A percentile compares a stretch with the other conserved stretches of the same genome.
phyloP scores from a whole-genome alignment of 164 flowering plant genomes.

The Dillenia suffruticosa region DNA sequence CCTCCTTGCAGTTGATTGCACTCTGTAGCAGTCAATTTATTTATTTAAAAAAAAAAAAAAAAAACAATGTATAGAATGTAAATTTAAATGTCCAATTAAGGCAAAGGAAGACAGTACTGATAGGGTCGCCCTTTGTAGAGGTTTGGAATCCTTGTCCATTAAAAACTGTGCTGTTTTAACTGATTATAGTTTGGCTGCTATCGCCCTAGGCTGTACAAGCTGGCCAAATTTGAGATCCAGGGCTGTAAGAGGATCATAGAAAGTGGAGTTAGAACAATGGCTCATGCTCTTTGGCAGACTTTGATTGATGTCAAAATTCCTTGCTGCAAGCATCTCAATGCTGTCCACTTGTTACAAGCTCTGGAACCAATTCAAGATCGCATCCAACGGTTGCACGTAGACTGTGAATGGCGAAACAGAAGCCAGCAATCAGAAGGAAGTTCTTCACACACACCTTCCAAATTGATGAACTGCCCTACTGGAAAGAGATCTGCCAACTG shows the following conservation, averaged over 20 bases:
- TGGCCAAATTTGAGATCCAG: constrained; percentile 57
- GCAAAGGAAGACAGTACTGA: too few relatives aligned
- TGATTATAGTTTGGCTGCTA: constrained; percentile 63
- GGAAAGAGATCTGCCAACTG: background rate
- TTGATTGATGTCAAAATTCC: constrained; percentile 67
- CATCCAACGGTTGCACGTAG: constrained; percentile 66
- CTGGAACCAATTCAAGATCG: constrained; percentile 62
- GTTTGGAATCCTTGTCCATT: constrained; percentile 56
- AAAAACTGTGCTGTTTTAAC: constrained; percentile 63
- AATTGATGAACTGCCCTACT: background rate
- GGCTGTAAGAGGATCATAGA: constrained; percentile 72
- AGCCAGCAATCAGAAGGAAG: constrained; percentile 7
- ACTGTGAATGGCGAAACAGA: constrained; percentile 63
- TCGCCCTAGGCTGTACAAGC: constrained; percentile 66
- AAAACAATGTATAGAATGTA: too few relatives aligned
- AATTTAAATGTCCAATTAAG: too few relatives aligned
- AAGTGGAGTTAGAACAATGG: constrained; percentile 61
- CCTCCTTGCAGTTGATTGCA: too few relatives aligned
- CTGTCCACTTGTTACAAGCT: constrained; percentile 46
- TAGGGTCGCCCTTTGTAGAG: constrained; percentile 67
- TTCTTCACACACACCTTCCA: too few relatives aligned
- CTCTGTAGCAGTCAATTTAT: too few relatives aligned
- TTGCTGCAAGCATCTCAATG: constrained; percentile 62
- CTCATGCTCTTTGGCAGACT: constrained; percentile 44
- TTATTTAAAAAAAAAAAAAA: too few relatives aligned